These are phyloP conservation scores for Cladosporium velox DNA, from an alignment of 2,329 filamentous ascomycete genomes.

Conservation along the genomic window DNA sequence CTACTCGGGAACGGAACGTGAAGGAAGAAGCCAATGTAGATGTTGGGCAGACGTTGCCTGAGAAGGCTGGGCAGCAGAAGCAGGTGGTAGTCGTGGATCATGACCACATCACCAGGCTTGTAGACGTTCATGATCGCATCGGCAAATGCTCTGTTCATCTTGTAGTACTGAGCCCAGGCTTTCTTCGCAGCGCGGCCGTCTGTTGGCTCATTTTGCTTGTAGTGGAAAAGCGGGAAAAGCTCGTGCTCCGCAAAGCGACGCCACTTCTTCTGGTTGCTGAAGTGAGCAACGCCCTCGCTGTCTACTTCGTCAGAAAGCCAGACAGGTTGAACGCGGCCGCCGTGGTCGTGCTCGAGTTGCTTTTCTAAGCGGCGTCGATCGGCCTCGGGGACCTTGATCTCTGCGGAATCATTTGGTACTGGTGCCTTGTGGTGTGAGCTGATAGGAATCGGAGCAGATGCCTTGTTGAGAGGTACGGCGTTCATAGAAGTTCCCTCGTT, in stretches of 20 bases:
- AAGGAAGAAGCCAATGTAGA: slow-evolving; percentile 93
- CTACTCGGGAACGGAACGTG: slow-evolving; percentile 95
- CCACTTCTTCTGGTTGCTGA: slow-evolving; percentile 86
- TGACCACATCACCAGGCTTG: slow-evolving; percentile 87
- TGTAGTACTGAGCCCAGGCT: slow-evolving; percentile 90
- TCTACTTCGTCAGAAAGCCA: slow-evolving; percentile 83
- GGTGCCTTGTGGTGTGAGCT: slow-evolving; percentile 51
- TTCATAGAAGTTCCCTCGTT: slow-evolving; percentile 39
- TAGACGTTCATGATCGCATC: slow-evolving; percentile 86
- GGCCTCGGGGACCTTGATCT: slow-evolving; percentile 67
- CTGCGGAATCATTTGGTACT: slow-evolving; percentile 56
- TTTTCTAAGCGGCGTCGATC: slow-evolving; percentile 74
- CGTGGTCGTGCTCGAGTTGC: slow-evolving; percentile 70
- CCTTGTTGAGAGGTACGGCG: slow-evolving; percentile 65
- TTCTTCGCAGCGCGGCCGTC: slow-evolving; percentile 79
- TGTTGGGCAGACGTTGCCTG: slow-evolving; percentile 79
- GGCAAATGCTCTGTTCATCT: slow-evolving; percentile 89
- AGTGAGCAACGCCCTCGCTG: slow-evolving; percentile 62
- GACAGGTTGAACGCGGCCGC: slow-evolving; percentile 79
- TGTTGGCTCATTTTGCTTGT: slow-evolving; percentile 89
- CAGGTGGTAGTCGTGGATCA: slow-evolving; percentile 93
- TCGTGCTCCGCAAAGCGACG: slow-evolving; percentile 87
- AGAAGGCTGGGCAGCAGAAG: slow-evolving; percentile 86
- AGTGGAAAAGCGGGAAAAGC: slow-evolving; percentile 90
- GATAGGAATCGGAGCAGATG: slow-evolving; percentile 77